Conservation (phyloP, 2,329 filamentous ascomycete genomes). For the Calonectria pteridis region DNA sequence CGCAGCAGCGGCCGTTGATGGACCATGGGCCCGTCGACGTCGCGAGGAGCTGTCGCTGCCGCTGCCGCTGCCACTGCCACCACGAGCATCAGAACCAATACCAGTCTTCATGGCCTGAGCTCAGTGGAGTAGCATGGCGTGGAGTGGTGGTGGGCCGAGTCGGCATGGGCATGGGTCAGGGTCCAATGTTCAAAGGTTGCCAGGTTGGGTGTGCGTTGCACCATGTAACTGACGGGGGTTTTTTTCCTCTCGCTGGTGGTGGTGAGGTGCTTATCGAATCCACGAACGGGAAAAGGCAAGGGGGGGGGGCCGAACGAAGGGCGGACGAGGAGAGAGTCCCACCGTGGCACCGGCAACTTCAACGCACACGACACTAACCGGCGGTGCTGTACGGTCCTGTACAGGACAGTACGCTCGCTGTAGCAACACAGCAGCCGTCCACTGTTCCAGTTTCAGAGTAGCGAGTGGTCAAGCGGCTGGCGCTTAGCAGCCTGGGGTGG, state of each 20-base stretch:
- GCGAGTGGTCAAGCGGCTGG: slow-evolving; percentile 25
- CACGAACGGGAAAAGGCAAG: not conserved
- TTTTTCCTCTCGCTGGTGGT: not conserved
- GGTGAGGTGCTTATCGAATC: slow-evolving; percentile 16
- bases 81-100: slow-evolving; percentile 29
- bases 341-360: not conserved
- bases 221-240: slow-evolving; percentile 4
- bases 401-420: not conserved
- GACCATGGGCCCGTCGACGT: slow-evolving; percentile 38
- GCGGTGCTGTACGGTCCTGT: not conserved
- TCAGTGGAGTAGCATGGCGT: slow-evolving; percentile 45
- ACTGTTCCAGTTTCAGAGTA: not conserved
- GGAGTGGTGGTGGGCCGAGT: slow-evolving; percentile 38
- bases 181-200: slow-evolving; percentile 5
- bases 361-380: not conserved
- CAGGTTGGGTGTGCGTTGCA: not conserved
- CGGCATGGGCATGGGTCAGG: slow-evolving; percentile 38
- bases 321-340: not conserved
- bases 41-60: slow-evolving; percentile 30
- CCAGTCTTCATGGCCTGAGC: slow-evolving; percentile 42
- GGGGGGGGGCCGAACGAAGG: slow-evolving; percentile 1
- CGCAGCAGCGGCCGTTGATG: slow-evolving; percentile 7
- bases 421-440: not conserved
- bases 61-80: slow-evolving; percentile 18
- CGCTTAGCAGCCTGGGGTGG: slow-evolving; percentile 27